Conservation (phyloP, 1,284 basidiomycete genomes). For the Rhodotorula sp. region DNA sequence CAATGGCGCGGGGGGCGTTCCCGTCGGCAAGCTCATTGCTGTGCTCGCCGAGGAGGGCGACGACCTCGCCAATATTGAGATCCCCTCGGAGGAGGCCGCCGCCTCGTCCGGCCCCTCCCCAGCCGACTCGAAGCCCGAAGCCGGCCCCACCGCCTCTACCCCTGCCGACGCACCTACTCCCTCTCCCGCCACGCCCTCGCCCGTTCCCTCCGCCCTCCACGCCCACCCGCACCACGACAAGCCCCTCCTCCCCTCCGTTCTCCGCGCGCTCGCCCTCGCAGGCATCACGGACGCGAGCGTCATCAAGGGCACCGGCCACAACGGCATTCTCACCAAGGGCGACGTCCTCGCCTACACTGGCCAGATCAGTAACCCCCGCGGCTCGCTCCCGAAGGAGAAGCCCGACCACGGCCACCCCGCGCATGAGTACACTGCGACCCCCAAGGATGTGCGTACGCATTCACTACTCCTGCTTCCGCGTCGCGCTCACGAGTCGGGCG, state of each 20-base stretch:
- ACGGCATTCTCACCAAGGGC: conserved; percentile 54
- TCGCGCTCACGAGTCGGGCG: no score
- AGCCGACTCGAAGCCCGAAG: conserved; percentile 14
- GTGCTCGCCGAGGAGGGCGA: conserved; percentile 55
- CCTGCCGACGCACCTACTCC: conserved; percentile 44
- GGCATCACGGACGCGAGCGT: conserved; percentile 47
- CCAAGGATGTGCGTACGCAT: neutral
- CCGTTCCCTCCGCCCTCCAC: conserved; percentile 33
- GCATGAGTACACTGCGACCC: conserved; percentile 18
- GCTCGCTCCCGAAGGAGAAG: conserved; percentile 33
- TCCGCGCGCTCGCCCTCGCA: conserved; percentile 48
- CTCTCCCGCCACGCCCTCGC: conserved; percentile 47
- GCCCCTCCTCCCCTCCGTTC: conserved; percentile 51
- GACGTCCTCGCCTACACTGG: conserved; percentile 53
- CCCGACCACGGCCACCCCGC: conserved; percentile 31
- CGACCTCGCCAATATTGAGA: conserved; percentile 50
- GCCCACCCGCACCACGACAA: conserved; percentile 29
- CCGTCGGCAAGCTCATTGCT: conserved; percentile 52
- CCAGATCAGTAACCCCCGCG: conserved; percentile 42
- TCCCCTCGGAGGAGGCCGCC: conserved; percentile 37
- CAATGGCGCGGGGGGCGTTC: conserved; percentile 49
- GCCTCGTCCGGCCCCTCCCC: conserved; percentile 11
- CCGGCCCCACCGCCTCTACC: conserved; percentile 3
- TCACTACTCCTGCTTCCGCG: no score
- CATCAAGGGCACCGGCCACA: conserved; percentile 53